phyloP scores from a whole-genome alignment of 768 basidiomycete species.

The Lanmaoa pseudosensibilis region DNA sequence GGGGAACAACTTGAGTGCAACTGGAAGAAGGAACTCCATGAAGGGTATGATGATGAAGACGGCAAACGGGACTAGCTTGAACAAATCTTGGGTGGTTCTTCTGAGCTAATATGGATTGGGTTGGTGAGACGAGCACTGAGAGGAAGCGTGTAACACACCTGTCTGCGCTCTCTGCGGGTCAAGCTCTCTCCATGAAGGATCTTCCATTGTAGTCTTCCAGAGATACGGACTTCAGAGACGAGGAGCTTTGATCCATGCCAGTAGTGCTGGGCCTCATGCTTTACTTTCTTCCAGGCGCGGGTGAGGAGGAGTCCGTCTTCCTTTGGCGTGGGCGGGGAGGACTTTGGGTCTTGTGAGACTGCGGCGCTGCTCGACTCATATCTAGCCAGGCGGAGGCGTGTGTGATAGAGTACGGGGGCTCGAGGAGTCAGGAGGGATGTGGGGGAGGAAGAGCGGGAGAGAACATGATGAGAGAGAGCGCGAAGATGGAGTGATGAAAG shows the following conservation, averaged over 20 bases:
- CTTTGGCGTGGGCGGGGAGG: slow-evolving; percentile 49
- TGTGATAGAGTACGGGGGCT: slow-evolving; percentile 20
- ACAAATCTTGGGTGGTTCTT: slow-evolving; percentile 89
- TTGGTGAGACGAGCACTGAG: slow-evolving; percentile 2
- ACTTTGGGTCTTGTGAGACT: slow-evolving; percentile 42
- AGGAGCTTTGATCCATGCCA: slow-evolving; percentile 96
- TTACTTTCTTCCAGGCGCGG: slow-evolving; percentile 88
- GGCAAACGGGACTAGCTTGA: slow-evolving; percentile 92
- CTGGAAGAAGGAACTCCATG: slow-evolving; percentile 96
- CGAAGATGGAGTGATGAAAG: slow-evolving; percentile 3
- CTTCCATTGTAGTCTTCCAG: slow-evolving; percentile 84
- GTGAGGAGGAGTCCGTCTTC: slow-evolving; percentile 49
- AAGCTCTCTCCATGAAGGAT: slow-evolving; percentile 87
- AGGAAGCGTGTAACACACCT: slow-evolving; percentile 50
- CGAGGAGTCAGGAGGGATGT: slow-evolving; percentile 30
- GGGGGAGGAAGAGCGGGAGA: slow-evolving; percentile 20
- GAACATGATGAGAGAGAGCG: slow-evolving; percentile 8
- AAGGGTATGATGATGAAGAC: slow-evolving; percentile 96
- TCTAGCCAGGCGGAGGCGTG: slow-evolving; percentile 1
- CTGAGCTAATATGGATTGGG: slow-evolving; percentile 55
- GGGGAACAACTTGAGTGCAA: slow-evolving; percentile 95
- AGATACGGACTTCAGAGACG: slow-evolving; percentile 92
- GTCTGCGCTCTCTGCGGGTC: slow-evolving; percentile 90
- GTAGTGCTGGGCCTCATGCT: slow-evolving; percentile 95
- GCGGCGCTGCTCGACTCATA: slow-evolving; percentile 9